A percentile compares a stretch with the other conserved stretches of the same genome.
phyloP scores from a whole-genome alignment of 371 early-diverging fungal genomes.

The Catenaria anguillulae region DNA sequence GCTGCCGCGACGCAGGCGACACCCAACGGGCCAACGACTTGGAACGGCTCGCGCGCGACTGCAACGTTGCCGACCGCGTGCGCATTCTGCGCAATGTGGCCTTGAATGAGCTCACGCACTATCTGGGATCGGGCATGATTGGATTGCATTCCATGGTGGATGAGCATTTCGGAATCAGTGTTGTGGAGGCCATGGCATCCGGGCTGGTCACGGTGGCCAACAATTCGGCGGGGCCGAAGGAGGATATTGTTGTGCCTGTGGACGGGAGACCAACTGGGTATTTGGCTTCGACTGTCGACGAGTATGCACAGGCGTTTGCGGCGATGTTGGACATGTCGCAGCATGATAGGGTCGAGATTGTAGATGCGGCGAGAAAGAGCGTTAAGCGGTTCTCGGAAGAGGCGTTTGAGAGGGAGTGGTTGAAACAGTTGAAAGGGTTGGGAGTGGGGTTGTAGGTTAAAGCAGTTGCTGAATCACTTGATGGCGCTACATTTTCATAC shows the following conservation, averaged over 20 bases:
- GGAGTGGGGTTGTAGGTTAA: not conserved
- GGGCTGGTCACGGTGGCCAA: slow-evolving; percentile 82
- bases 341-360: slow-evolving; percentile 29
- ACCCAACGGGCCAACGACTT: slow-evolving; percentile 36
- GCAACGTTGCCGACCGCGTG: not conserved
- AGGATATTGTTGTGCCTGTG: slow-evolving; percentile 95
- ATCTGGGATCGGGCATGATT: slow-evolving; percentile 43
- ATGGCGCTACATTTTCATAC: no score
- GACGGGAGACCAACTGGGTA: slow-evolving; percentile 31
- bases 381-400: slow-evolving; percentile 56
- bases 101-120: slow-evolving; percentile 40
- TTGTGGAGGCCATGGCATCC: slow-evolving; percentile 94
- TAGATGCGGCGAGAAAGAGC: slow-evolving; percentile 40
- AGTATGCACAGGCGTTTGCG: slow-evolving; percentile 47
- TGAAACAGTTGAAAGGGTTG: slow-evolving; percentile 8
- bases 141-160: slow-evolving; percentile 92
- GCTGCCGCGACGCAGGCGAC: slow-evolving; percentile 66
- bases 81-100: slow-evolving; percentile 65
- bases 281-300: slow-evolving; percentile 44
- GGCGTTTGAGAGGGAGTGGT: slow-evolving; percentile 34
- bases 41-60: not conserved
- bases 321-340: slow-evolving; percentile 29
- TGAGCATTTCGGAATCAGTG: slow-evolving; percentile 94
- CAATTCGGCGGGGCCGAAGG: slow-evolving; percentile 83
- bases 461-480: no score